Percentiles rank a stretch among this genome's conserved stretches.
phyloP scores from a whole-genome alignment of 2,329 filamentous ascomycete species.

The Aurifilum marmelostoma region DNA sequence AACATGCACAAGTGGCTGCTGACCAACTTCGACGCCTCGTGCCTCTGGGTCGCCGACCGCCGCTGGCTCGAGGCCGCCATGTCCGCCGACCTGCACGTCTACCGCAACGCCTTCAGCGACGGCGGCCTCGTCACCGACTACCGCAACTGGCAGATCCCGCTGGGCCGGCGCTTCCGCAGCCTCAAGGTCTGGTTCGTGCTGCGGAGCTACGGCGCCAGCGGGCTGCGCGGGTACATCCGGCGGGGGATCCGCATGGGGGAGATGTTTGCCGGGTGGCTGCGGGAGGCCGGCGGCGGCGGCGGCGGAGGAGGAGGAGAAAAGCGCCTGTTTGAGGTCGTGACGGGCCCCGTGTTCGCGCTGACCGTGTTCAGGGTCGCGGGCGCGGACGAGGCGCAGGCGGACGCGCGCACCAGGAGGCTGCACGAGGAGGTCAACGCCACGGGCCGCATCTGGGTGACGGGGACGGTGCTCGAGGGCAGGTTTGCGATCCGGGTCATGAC shows the following conservation, averaged over 20 bases:
- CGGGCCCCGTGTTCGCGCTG: constrained; percentile 75
- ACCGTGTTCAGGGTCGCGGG: constrained; percentile 71
- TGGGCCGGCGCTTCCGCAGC: constrained; percentile 84
- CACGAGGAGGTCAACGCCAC: constrained; percentile 74
- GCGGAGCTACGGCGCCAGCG: constrained; percentile 72
- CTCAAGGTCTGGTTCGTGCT: constrained; percentile 97
- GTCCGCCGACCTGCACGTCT: constrained; percentile 69
- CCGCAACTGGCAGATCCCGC: constrained; percentile 94
- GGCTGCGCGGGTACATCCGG: constrained; percentile 73
- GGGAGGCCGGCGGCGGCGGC: constrained; percentile 54
- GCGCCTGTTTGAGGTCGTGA: constrained; percentile 79
- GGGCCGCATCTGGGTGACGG: constrained; percentile 83
- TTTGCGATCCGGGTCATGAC: constrained; percentile 84
- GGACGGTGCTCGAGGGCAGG: constrained; percentile 68
- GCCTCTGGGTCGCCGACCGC: constrained; percentile 77
- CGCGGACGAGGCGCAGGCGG: constrained; percentile 52
- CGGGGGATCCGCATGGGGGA: constrained; percentile 72
- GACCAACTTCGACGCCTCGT: constrained; percentile 86
- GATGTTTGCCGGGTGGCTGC: constrained; percentile 65
- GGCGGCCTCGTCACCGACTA: constrained; percentile 89
- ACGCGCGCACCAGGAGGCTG: constrained; percentile 71
- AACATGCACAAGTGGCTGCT: constrained; percentile 99
- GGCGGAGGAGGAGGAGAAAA: constrained; percentile 24
- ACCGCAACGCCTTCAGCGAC: constrained; percentile 76
- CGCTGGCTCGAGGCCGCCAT: constrained; percentile 78